Evolutionary conservation across 2,329 filamentous ascomycete species (phyloP).

Genomic region (Colletotrichum plurivorum): DNA sequence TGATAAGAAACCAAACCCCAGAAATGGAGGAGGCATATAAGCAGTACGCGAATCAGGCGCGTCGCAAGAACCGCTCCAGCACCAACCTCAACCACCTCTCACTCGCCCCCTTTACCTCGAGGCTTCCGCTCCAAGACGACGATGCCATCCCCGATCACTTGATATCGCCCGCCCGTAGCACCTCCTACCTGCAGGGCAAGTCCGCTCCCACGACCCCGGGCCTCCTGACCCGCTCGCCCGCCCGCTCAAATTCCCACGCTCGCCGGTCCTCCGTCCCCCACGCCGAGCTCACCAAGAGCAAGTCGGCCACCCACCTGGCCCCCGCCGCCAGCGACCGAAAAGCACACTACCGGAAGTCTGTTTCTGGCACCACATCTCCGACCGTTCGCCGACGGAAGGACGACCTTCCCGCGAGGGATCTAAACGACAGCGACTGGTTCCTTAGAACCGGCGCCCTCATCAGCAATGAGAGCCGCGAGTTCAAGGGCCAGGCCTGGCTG

Average conservation of each 20-base stretch:
- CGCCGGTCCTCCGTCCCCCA: conserved; percentile 56
- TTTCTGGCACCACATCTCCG: conserved; percentile 51
- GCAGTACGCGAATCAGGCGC: conserved; percentile 69
- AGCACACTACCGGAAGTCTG: conserved; percentile 44
- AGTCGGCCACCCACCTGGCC: conserved; percentile 71
- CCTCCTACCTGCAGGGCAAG: conserved; percentile 73
- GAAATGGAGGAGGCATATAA: conserved; percentile 73
- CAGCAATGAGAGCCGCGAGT: conserved; percentile 73
- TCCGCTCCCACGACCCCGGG: conserved; percentile 76
- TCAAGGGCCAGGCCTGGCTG: conserved; percentile 79
- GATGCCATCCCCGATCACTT: conserved; percentile 60
- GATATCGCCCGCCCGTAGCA: conserved; percentile 52
- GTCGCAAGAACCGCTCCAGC: conserved; percentile 71
- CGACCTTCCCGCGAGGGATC: conserved; percentile 47
- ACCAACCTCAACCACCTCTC: conserved; percentile 72
- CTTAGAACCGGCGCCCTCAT: conserved; percentile 74
- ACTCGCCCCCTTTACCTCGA: conserved; percentile 75
- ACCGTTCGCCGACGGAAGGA: conserved; percentile 38
- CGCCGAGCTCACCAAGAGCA: conserved; percentile 69
- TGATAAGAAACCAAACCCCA: conserved; percentile 29
- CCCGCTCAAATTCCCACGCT: conserved; percentile 62
- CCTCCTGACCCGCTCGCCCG: conserved; percentile 71
- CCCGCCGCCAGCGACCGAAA: conserved; percentile 41
- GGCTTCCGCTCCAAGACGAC: conserved; percentile 70
- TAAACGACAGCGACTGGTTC: conserved; percentile 74